Evolutionary conservation across 768 basidiomycete species (phyloP).

Genomic region (Lactarius quietus): DNA sequence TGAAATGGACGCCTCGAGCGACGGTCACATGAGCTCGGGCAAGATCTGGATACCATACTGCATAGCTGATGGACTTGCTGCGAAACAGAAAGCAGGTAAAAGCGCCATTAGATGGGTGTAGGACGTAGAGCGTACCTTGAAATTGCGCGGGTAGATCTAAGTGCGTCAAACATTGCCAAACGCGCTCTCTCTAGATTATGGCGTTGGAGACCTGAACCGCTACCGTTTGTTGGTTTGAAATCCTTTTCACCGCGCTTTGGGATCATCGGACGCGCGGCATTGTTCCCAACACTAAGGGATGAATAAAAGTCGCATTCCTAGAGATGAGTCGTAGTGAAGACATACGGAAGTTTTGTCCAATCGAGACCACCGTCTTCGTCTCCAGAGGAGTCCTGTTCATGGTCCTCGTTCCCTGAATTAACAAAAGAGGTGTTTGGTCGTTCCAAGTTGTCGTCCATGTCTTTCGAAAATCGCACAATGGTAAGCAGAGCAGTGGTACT

Average conservation of each 20-base stretch:
- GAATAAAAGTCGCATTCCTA: not conserved
- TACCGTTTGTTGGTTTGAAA: conserved; percentile 73
- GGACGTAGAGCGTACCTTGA: conserved; percentile 53
- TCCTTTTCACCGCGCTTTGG: conserved; percentile 98
- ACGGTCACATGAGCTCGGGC: conserved; percentile 63
- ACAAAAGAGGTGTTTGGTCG: conserved; percentile 32
- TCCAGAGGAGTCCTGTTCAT: conserved; percentile 50
- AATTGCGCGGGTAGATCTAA: conserved; percentile 68
- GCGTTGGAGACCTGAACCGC: conserved; percentile 71
- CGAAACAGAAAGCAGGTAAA: not conserved
- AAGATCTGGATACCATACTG: conserved; percentile 69
- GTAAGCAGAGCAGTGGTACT: too few species aligned
- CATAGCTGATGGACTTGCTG: conserved; percentile 79
- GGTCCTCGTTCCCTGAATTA: conserved; percentile 41
- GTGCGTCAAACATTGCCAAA: conserved; percentile 81
- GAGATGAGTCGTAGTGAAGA: conserved; percentile 1
- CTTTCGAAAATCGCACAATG: too few species aligned
- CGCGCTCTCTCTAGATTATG: conserved; percentile 79
- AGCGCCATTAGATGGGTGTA: not conserved
- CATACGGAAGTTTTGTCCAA: conserved; percentile 75
- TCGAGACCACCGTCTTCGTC: conserved; percentile 79
- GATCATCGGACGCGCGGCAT: conserved; percentile 59
- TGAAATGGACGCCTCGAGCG: conserved; percentile 81
- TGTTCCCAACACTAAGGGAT: conserved; percentile 24
- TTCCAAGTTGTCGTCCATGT: conserved; percentile 65